Base-by-base conservation (phyloP, 2,329 filamentous ascomycete genomes). In the Curvularia eragrostidis region DNA sequence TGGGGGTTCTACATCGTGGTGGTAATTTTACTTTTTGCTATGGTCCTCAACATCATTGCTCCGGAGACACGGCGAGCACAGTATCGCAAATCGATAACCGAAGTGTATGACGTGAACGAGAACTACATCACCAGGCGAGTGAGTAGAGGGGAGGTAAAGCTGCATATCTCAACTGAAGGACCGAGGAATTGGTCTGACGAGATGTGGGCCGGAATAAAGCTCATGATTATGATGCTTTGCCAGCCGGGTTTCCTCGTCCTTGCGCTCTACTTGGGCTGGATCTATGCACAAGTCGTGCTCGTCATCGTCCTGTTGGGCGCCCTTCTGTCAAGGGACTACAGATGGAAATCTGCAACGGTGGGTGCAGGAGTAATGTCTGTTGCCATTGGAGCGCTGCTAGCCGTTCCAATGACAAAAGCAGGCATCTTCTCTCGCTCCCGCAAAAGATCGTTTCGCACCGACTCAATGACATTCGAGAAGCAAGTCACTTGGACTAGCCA, bases 1-100 rank as follows among this genome's bases (percentile, higher is more conserved):
- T 93, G 88, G 89, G 90, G 90, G 0, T 91, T 93, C 73, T 92
- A 91, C 72, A 78, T 91, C 69, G 86, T 87, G 58, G 87, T 91
- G 58, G 83, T 90, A 26, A 78, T 92, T 36, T 82, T 90, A 44
- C 87, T 86, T 2, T 75, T 83, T 24, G 86, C 89, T 6, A 78
- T 93, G 13, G 67, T 91, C 3, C 79, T 93, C 43, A 91, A 92
- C 61, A 85, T 91, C 9, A 73, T 91, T 36, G 85, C 85, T 19
- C 90, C 90, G 0, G 90, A 93, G 72, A 88, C 90, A 23, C 83
- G 91, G 59, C 85, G 88, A 3, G 88, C 89, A 12, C 83, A 86
- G 6, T 91, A 87, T 74, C 84, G 90, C 54, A 83, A 85, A 60
- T 91, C 89, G 1, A 83, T 91, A 32, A 83, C 85, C 19, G 88